phyloP scores from a whole-genome alignment of 805 yeast species.

The Lipomyces sp. region DNA sequence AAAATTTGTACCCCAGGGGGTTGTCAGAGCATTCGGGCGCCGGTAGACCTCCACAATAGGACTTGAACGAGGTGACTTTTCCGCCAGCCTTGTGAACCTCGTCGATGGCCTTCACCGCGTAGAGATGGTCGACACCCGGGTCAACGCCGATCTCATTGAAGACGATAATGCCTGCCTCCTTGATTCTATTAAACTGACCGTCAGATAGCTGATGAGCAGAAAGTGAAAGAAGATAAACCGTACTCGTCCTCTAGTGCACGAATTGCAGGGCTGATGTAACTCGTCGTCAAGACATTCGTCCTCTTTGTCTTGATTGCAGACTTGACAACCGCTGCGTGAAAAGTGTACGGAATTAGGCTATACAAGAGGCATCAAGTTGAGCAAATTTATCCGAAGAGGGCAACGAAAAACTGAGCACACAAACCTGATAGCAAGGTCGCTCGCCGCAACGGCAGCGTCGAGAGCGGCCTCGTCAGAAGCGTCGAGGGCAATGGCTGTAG shows the following conservation, averaged over 20 bases:
- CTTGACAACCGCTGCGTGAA: constrained; percentile 89
- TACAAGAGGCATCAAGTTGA: no score
- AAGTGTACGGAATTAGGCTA: constrained; percentile 82
- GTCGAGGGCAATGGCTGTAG: constrained; percentile 83
- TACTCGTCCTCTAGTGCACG: constrained; percentile 26
- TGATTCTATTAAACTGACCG: constrained; percentile 42
- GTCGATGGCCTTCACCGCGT: constrained; percentile 96
- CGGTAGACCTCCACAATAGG: constrained; percentile 98
- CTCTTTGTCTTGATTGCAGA: constrained; percentile 87
- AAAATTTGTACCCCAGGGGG: constrained; percentile 97
- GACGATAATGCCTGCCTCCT: constrained; percentile 92
- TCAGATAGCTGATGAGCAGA: no score
- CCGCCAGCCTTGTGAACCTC: constrained; percentile 92
- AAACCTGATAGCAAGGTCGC: constrained; percentile 80
- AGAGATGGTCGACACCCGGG: constrained; percentile 97
- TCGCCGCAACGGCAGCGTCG: constrained; percentile 70
- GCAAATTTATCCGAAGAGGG: no score
- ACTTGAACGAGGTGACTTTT: constrained; percentile 86
- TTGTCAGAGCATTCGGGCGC: constrained; percentile 97
- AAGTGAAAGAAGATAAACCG: not conserved
- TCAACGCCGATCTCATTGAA: constrained; percentile 99
- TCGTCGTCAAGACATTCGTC: constrained; percentile 82
- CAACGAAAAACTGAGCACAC: no score
- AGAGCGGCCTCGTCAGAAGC: constrained; percentile 76
- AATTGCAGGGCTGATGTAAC: constrained; percentile 66